These are phyloP conservation scores for Choiromyces venosus DNA, from an alignment of 495 filamentous ascomycete genomes.

Conservation along the genomic window DNA sequence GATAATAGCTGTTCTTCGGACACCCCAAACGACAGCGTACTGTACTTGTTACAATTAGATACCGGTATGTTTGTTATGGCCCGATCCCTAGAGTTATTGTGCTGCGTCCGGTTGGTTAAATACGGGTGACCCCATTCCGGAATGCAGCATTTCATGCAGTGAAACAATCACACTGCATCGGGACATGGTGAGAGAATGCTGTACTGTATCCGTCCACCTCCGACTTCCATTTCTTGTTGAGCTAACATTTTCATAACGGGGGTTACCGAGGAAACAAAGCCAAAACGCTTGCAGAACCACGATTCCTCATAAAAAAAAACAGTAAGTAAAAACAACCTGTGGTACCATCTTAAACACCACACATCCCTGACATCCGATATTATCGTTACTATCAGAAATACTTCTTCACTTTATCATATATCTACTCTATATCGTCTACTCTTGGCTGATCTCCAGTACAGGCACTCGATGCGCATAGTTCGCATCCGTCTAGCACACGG, in stretches of 20 bases:
- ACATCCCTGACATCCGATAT: no score
- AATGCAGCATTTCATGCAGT: not conserved
- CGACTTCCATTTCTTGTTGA: not conserved
- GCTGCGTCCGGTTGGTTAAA: not conserved
- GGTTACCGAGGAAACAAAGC: not conserved
- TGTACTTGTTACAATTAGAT: not conserved
- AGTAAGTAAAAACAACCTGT: no score
- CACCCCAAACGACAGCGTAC: not conserved
- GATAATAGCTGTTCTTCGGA: not conserved
- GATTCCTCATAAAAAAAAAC: not conserved
- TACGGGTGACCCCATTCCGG: not conserved
- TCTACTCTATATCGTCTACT: no score
- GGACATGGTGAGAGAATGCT: not conserved
- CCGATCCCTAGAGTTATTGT: not conserved
- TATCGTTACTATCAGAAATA: no score
- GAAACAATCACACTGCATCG: not conserved
- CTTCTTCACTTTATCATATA: no score
- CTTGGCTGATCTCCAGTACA: no score
- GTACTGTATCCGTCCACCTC: no score
- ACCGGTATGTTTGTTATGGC: not conserved
- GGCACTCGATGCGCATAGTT: no score
- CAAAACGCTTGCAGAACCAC: not conserved
- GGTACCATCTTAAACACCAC: no score
- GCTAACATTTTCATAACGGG: not conserved
- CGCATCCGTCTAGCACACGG: no score